Conservation (phyloP, 1,284 basidiomycete species). For the Phaffia rhodozyma region DNA sequence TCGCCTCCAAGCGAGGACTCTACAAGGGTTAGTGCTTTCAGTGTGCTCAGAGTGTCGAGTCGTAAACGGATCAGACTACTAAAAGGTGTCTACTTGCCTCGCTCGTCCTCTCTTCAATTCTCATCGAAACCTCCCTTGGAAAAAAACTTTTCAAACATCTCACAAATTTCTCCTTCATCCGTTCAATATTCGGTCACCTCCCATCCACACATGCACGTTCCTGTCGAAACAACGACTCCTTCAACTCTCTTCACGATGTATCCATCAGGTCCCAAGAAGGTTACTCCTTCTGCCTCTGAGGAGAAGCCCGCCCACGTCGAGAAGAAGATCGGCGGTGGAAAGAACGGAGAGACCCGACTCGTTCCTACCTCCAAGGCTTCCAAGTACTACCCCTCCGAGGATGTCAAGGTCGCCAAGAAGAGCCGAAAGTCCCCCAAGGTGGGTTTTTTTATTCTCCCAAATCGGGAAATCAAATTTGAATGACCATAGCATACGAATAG, state of each 20-base stretch:
- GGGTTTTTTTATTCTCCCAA: neutral
- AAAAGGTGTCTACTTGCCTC: neutral
- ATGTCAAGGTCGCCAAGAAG: constrained; percentile 79
- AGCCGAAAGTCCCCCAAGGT: constrained; percentile 64
- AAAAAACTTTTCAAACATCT: neutral
- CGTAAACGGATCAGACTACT: no score
- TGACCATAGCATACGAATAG: neutral
- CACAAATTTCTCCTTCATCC: neutral
- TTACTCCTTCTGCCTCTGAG: constrained; percentile 50
- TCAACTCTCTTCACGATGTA: constrained; percentile 2
- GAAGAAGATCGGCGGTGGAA: constrained; percentile 74
- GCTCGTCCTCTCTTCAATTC: neutral
- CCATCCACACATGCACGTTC: neutral
- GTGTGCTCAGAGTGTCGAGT: neutral
- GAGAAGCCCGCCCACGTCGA: constrained; percentile 48
- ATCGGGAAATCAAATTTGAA: neutral
- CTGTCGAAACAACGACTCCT: neutral
- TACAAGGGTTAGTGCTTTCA: constrained; percentile 39
- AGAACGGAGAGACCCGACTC: constrained; percentile 80
- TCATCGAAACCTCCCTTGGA: neutral
- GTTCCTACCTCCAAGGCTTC: constrained; percentile 73
- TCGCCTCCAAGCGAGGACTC: constrained; percentile 62
- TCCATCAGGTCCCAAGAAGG: constrained; percentile 55
- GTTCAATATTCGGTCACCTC: neutral
- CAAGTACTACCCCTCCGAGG: constrained; percentile 95